Evolutionary conservation across 1,284 basidiomycete genomes (phyloP).

Genomic region (Apiotrichum laibachii): DNA sequence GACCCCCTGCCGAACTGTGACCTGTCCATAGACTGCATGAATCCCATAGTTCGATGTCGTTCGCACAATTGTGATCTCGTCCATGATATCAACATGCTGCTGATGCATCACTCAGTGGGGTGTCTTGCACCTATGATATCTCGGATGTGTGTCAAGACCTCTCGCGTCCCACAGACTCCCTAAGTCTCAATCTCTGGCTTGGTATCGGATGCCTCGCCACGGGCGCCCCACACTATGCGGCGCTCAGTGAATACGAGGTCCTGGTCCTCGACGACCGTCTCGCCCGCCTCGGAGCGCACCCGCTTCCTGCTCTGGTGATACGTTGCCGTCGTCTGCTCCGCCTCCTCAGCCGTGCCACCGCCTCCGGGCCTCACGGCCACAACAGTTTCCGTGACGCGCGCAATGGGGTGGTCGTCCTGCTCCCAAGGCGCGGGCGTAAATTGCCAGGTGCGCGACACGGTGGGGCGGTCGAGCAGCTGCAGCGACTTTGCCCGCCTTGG

Average conservation of each 20-base stretch:
- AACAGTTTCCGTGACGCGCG: slow-evolving; percentile 2
- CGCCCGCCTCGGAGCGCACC: slow-evolving; percentile 3
- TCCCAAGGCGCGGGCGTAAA: slow-evolving; percentile 18
- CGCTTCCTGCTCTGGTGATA: slow-evolving; percentile 16
- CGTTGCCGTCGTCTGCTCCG: slow-evolving; percentile 6
- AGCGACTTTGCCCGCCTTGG: neutral
- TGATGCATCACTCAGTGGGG: too few species aligned
- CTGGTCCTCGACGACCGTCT: slow-evolving; percentile 18
- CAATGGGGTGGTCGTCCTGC: slow-evolving; percentile 14
- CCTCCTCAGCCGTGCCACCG: slow-evolving; percentile 2
- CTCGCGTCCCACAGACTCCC: too few species aligned
- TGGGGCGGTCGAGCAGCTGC: slow-evolving; percentile 13
- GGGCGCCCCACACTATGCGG: slow-evolving; percentile 9
- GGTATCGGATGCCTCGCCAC: neutral
- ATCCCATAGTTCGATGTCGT: too few species aligned
- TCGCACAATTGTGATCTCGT: too few species aligned
- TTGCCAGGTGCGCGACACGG: slow-evolving; percentile 9
- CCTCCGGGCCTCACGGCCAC: slow-evolving; percentile 4
- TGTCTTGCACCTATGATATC: too few species aligned
- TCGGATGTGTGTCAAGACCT: too few species aligned
- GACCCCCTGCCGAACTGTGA: too few species aligned
- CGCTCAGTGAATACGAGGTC: slow-evolving; percentile 20
- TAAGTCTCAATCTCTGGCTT: too few species aligned
- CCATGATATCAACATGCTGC: too few species aligned
- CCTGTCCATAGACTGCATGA: too few species aligned